Percentiles rank a stretch among this genome's conserved stretches.
phyloP scores from a whole-genome alignment of 148 eudicot species.

The Rhododendron molle region DNA sequence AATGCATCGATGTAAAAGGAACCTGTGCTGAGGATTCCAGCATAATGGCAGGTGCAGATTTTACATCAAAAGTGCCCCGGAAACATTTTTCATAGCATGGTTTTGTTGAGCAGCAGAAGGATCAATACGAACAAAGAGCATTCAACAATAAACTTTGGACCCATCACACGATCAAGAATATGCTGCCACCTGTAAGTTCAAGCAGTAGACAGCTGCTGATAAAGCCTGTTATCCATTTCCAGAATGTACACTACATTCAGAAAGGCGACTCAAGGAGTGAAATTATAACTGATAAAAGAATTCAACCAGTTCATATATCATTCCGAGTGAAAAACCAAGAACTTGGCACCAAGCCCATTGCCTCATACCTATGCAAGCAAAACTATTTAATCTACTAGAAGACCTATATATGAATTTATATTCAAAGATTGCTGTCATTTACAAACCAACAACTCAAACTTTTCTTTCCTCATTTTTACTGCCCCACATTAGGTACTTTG shows the following conservation, averaged over 20 bases:
- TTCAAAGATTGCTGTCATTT: neutral
- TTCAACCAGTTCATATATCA: slow-evolving; percentile 5
- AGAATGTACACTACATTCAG: slow-evolving; percentile 57
- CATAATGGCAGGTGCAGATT: neutral
- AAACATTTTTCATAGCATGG: slow-evolving; percentile 27
- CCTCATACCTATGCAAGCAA: neutral
- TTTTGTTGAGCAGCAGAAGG: slow-evolving; percentile 53
- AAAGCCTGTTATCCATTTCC: slow-evolving; percentile 90
- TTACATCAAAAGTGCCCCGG: slow-evolving; percentile 6
- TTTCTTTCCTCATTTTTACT: neutral
- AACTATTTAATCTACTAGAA: neutral
- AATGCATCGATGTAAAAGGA: neutral
- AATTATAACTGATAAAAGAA: neutral
- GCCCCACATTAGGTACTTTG: neutral
- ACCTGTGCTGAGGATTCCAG: neutral
- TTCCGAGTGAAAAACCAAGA: neutral
- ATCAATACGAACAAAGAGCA: slow-evolving; percentile 52
- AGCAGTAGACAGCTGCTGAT: slow-evolving; percentile 99
- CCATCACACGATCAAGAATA: slow-evolving; percentile 34
- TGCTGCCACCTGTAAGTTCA: slow-evolving; percentile 99
- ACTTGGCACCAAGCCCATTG: neutral
- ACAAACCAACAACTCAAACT: neutral
- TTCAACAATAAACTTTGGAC: slow-evolving; percentile 49
- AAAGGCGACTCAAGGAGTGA: slow-evolving; percentile 22
- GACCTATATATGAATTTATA: neutral